A percentile compares a stretch with the other conserved stretches of the same genome.
These are phyloP conservation scores for Bolboschoenus planiculmis DNA, from an alignment of 176 grass and related monocot species.

Conservation along the genomic window DNA sequence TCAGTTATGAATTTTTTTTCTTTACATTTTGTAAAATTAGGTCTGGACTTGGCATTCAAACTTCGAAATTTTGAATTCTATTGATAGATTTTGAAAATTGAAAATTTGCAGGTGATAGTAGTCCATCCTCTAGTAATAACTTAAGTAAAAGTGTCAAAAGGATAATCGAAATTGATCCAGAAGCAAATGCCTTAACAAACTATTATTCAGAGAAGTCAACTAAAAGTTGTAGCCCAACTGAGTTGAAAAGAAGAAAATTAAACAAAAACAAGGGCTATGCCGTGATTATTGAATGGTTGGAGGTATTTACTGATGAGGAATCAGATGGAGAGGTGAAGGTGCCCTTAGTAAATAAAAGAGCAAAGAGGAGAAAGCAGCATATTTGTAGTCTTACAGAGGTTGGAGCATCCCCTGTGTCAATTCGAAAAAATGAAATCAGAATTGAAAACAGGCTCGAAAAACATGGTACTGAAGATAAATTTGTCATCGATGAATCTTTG, in stretches of 20 bases:
- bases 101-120: background rate
- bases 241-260: slow-evolving; percentile 4
- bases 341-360: slow-evolving; percentile 8
- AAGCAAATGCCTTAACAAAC: background rate
- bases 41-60: background rate
- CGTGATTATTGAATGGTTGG: slow-evolving; percentile 15
- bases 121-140: background rate
- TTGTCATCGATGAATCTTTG: background rate
- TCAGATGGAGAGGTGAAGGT: background rate
- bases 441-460: background rate
- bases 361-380: background rate
- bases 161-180: background rate
- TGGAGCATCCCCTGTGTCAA: background rate
- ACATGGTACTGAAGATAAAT: background rate
- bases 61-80: background rate
- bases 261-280: slow-evolving; percentile 7
- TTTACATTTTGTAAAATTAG: background rate
- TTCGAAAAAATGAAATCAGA: background rate
- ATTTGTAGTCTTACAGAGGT: background rate
- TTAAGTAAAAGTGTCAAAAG: background rate
- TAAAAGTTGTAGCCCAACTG: background rate
- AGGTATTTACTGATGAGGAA: slow-evolving; percentile 17
- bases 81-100: background rate
- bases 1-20: background rate
- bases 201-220: background rate